Evolutionary conservation across 2,329 filamentous ascomycete species (phyloP), one percentile per base, ranked within the genome.

Genomic region (Tolypocladium sp.): DNA sequence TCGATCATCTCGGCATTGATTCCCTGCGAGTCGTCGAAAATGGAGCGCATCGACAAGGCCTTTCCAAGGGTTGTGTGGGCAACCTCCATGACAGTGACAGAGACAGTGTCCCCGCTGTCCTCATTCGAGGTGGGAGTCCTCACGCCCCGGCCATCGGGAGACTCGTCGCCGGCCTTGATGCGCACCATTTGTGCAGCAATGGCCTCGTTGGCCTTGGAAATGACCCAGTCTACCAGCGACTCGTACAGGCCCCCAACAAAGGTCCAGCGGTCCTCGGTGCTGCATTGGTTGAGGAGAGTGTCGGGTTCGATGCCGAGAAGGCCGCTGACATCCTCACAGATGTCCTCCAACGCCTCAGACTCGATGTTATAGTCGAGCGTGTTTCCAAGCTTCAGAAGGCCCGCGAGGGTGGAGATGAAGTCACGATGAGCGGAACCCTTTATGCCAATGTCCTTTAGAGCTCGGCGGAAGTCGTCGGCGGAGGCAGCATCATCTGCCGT

Each of bases 1-100:
- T 93, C 88, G 68, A 93, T 96, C 92, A 99, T 97, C 77, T 99
- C 94, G 0, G 89, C 83, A 66, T 97, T 97, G 76, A 99, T 97
- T 57, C 94, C 94, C 25, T 88, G 79, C n/a, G 80, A 84, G 67
- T 97, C 94, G 65, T 99, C 93, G 67, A 99, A 99, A 41, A 97
- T 85, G 17, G 90, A 91, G 44, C 91, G 89, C 77, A 99, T 85
- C 15, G 90, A 86, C n/a, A 95, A 75, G 0, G 93, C 94, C 73
- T 94, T 97, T 60, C 90, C 92, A 0, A 99, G 79, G 1, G 83
- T 81, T 37, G 90, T 86, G 63, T 87, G 84, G 0, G 94, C 91
- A 10, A 97, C 82, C 65, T 97, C 94, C 7, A 99, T 77, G 10
- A 99, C 81, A 0, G 91, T 95, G 62, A 99, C 87, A 70, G 87